These are phyloP conservation scores for Penicillium hesseltinei DNA, from an alignment of 2,329 filamentous ascomycete species.

Conservation along the genomic window DNA sequence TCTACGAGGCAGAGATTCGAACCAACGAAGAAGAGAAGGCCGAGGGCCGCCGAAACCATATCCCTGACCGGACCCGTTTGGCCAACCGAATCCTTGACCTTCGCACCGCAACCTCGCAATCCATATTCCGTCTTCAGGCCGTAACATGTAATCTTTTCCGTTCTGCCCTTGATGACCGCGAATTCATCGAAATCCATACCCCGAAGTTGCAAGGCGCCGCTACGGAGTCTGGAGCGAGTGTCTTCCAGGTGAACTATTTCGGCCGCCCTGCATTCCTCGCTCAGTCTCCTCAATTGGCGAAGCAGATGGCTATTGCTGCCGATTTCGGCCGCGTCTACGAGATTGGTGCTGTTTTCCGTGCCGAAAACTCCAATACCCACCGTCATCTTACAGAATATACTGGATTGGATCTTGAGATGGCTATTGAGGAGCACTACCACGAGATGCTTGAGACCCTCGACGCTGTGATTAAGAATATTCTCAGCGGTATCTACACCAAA, in stretches of 20 bases:
- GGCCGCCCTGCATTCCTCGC: conserved; percentile 81
- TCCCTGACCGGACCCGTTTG: conserved; percentile 71
- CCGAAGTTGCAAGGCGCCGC: conserved; percentile 88
- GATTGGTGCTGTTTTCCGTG: conserved; percentile 84
- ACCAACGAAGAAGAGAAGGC: conserved; percentile 56
- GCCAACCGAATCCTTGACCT: conserved; percentile 79
- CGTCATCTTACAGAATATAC: conserved; percentile 94
- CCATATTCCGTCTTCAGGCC: conserved; percentile 83
- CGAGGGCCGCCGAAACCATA: conserved; percentile 58
- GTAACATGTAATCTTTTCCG: conserved; percentile 79
- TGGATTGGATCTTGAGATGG: conserved; percentile 89
- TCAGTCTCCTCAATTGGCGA: conserved; percentile 86
- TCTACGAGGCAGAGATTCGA: conserved; percentile 66
- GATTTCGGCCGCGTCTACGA: conserved; percentile 90
- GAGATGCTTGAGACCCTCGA: conserved; percentile 81
- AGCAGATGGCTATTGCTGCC: conserved; percentile 87
- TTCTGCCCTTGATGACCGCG: conserved; percentile 66
- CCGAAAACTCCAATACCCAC: conserved; percentile 94
- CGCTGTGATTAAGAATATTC: conserved; percentile 74
- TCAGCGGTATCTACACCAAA: conserved; percentile 67
- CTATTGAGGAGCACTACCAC: conserved; percentile 83
- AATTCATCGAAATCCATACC: conserved; percentile 90
- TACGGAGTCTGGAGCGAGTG: conserved; percentile 85
- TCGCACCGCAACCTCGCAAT: conserved; percentile 80
- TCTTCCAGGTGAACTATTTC: conserved; percentile 92